Evolutionary conservation across 2,329 filamentous ascomycete genomes (phyloP).

Genomic region (Lachnellula willkommii): DNA sequence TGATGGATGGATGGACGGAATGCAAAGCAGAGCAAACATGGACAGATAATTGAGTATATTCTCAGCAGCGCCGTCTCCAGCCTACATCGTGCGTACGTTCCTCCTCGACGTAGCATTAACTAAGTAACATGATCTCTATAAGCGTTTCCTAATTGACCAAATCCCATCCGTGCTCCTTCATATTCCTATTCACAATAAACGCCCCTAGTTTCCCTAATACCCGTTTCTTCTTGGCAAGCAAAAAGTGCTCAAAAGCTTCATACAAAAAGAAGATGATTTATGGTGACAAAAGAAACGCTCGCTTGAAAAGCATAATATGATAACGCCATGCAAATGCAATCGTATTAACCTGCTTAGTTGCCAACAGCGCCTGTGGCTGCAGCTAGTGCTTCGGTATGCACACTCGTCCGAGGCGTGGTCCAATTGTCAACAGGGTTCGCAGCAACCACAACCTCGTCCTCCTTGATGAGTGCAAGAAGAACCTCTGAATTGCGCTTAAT

Average conservation of each 20-base stretch:
- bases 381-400: slow-evolving; percentile 18
- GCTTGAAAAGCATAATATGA: background rate
- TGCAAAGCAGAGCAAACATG: background rate
- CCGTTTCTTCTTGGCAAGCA: background rate
- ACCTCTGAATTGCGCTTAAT: slow-evolving; percentile 60
- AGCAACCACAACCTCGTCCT: slow-evolving; percentile 49
- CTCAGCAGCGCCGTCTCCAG: background rate
- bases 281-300: background rate
- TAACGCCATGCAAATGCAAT: background rate
- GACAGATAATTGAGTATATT: background rate
- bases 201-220: background rate
- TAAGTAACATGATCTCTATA: slow-evolving; percentile 1
- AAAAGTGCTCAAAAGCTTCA: background rate
- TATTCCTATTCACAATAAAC: background rate
- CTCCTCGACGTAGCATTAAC: background rate
- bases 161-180: background rate
- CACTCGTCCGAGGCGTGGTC: slow-evolving; percentile 27
- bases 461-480: slow-evolving; percentile 58
- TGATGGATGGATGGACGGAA: background rate
- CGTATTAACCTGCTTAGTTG: slow-evolving; percentile 13
- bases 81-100: background rate
- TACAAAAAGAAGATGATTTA: background rate
- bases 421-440: slow-evolving; percentile 49
- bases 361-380: slow-evolving; percentile 20
- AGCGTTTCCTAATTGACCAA: background rate